Evolutionary conservation across 2,329 filamentous ascomycete species (phyloP).

Genomic region (Colletotrichum falcatum): DNA sequence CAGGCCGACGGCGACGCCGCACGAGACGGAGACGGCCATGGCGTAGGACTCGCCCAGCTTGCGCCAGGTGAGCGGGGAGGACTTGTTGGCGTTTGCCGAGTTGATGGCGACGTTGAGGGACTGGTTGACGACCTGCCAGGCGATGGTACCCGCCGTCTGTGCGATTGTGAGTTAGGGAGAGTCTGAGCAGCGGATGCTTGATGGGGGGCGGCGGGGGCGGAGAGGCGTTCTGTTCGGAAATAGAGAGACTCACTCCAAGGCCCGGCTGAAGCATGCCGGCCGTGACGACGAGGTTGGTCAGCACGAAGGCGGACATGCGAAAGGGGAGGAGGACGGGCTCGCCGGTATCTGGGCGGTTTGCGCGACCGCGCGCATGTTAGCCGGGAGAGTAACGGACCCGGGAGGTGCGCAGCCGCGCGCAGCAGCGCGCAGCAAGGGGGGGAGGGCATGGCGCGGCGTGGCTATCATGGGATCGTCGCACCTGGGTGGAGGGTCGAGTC

Average conservation of each 20-base stretch:
- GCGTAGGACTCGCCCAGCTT: slow-evolving; percentile 91
- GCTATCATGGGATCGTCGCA: slow-evolving; percentile 56
- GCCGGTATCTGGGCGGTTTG: slow-evolving; percentile 78
- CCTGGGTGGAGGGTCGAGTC: slow-evolving; percentile 96
- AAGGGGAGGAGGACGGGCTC: slow-evolving; percentile 93
- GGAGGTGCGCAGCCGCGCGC: no score
- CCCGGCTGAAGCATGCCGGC: slow-evolving; percentile 97
- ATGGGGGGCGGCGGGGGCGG: no score
- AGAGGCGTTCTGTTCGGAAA: not conserved
- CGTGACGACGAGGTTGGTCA: slow-evolving; percentile 94
- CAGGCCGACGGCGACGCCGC: slow-evolving; percentile 91
- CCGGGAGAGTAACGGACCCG: slow-evolving; percentile 5
- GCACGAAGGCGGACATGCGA: slow-evolving; percentile 95
- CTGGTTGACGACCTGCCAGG: slow-evolving; percentile 97
- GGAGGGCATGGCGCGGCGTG: not conserved
- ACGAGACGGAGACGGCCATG: slow-evolving; percentile 91
- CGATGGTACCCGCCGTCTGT: slow-evolving; percentile 83
- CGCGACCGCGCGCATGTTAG: slow-evolving; percentile 37
- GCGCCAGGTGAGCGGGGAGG: slow-evolving; percentile 83
- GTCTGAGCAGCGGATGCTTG: slow-evolving; percentile 7
- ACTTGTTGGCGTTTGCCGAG: slow-evolving; percentile 98
- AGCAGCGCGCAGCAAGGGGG: not conserved
- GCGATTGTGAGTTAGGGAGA: slow-evolving; percentile 34
- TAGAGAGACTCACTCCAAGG: slow-evolving; percentile 72
- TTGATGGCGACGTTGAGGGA: slow-evolving; percentile 99